Evolutionary conservation across 768 basidiomycete species (phyloP).

Genomic region (Auriscalpium orientale): DNA sequence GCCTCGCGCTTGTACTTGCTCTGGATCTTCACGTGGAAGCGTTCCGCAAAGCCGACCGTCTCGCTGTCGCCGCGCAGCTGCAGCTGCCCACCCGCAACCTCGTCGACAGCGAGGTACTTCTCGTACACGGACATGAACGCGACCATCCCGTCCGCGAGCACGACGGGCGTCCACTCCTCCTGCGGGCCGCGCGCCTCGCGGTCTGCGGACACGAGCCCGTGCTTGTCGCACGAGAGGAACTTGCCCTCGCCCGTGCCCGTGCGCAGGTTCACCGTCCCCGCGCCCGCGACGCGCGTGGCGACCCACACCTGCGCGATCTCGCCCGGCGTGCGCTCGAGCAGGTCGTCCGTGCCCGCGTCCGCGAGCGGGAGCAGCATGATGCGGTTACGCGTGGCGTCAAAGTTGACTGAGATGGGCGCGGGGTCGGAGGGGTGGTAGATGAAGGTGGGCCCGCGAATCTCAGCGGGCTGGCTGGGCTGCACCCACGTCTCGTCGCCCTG

Average conservation of each 20-base stretch:
- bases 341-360: slow-evolving; percentile 47
- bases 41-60: slow-evolving; percentile 75
- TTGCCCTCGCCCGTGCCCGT: slow-evolving; percentile 85
- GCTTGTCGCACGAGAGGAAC: slow-evolving; percentile 82
- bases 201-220: slow-evolving; percentile 78
- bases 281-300: slow-evolving; percentile 76
- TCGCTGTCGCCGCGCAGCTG: slow-evolving; percentile 80
- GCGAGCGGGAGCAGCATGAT: slow-evolving; percentile 60
- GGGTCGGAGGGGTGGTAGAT: slow-evolving; percentile 78
- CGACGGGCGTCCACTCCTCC: slow-evolving; percentile 87
- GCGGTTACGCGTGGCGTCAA: slow-evolving; percentile 66
- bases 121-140: slow-evolving; percentile 87
- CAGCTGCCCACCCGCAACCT: slow-evolving; percentile 76
- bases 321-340: slow-evolving; percentile 64
- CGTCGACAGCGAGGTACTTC: slow-evolving; percentile 79
- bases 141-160: slow-evolving; percentile 78
- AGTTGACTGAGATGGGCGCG: slow-evolving; percentile 68
- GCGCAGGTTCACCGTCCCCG: slow-evolving; percentile 77
- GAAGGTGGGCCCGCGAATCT: slow-evolving; percentile 86
- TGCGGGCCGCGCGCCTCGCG: slow-evolving; percentile 87
- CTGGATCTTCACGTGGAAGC: slow-evolving; percentile 88
- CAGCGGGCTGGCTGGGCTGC: slow-evolving; percentile 55
- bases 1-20: slow-evolving; percentile 82
- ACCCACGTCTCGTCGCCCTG: slow-evolving; percentile 75
- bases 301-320: slow-evolving; percentile 93